Evolutionary conservation across 2,329 filamentous ascomycete species (phyloP).

Genomic region (Exophiala sp.): DNA sequence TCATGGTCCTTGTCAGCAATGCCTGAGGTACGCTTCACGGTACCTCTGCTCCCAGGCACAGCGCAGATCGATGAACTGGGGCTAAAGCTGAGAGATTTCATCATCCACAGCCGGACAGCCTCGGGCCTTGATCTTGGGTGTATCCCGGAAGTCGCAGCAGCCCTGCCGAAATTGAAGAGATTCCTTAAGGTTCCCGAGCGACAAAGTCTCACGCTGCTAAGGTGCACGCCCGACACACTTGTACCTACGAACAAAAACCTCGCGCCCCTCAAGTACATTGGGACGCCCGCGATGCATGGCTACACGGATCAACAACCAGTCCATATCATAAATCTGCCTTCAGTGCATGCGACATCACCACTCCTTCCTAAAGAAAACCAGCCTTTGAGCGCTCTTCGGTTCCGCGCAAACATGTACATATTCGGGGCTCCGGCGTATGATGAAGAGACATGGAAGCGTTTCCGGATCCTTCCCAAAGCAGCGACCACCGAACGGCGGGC

Average conservation of each 20-base stretch:
- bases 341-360: conserved; percentile 24
- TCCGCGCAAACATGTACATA: conserved; percentile 28
- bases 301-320: conserved; percentile 29
- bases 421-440: conserved; percentile 21
- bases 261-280: conserved; percentile 26
- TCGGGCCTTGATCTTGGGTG: conserved; percentile 17
- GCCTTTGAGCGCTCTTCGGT: conserved; percentile 26
- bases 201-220: conserved; percentile 18
- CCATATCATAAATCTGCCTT: conserved; percentile 27
- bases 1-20: conserved; percentile 16
- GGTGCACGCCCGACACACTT: conserved; percentile 25
- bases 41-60: conserved; percentile 13
- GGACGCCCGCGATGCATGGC: conserved; percentile 25
- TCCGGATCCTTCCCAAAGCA: conserved; percentile 17
- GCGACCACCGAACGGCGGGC: conserved; percentile 5
- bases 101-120: conserved; percentile 18
- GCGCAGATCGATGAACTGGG: conserved; percentile 4
- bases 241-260: conserved; percentile 25
- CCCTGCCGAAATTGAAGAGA: conserved; percentile 21
- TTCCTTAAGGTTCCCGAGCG: conserved; percentile 18
- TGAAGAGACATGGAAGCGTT: conserved; percentile 29
- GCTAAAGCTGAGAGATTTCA: conserved; percentile 11
- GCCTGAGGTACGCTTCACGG: conserved; percentile 14
- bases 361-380: conserved; percentile 27
- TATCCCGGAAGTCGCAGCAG: conserved; percentile 14